Conservation (phyloP, 1,139 yeast genomes). For the Spathaspora sp. region DNA sequence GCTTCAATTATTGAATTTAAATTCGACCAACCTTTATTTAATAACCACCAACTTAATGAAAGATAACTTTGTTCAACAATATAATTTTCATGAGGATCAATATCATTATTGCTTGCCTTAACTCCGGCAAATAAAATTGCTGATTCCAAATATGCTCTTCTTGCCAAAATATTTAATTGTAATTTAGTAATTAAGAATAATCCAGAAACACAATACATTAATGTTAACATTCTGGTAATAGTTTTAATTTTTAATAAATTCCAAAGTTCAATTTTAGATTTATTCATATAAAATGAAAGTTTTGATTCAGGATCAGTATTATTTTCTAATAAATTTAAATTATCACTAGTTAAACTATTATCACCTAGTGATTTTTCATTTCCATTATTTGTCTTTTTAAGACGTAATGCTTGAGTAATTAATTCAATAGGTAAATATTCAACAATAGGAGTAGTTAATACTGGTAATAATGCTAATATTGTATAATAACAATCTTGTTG, state of each 20-base stretch:
- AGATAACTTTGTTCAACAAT: slow-evolving; percentile 79
- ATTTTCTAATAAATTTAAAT: slow-evolving; percentile 35
- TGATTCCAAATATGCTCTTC: slow-evolving; percentile 79
- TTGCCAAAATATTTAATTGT: slow-evolving; percentile 84
- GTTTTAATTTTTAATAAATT: slow-evolving; percentile 74
- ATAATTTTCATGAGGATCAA: slow-evolving; percentile 37
- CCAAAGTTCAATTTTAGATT: slow-evolving; percentile 82
- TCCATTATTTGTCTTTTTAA: slow-evolving; percentile 41
- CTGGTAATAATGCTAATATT: slow-evolving; percentile 79
- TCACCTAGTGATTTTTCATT: slow-evolving; percentile 19
- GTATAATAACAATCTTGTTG: slow-evolving; percentile 90
- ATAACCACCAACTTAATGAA: slow-evolving; percentile 91
- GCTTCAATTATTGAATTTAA: slow-evolving; percentile 55
- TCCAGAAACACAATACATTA: slow-evolving; percentile 67
- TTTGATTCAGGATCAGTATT: slow-evolving; percentile 26
- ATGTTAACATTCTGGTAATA: slow-evolving; percentile 69
- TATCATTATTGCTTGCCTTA: slow-evolving; percentile 19
- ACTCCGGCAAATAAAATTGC: slow-evolving; percentile 67
- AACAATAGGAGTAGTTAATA: slow-evolving; percentile 63
- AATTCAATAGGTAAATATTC: slow-evolving; percentile 69
- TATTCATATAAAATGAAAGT: slow-evolving; percentile 33
- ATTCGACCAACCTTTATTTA: slow-evolving; percentile 79
- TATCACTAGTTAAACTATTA: slow-evolving; percentile 38
- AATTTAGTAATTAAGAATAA: slow-evolving; percentile 75
- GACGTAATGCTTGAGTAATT: slow-evolving; percentile 68